A percentile compares a stretch with the other conserved stretches of the same genome.
These are phyloP conservation scores for Suillus variegatus DNA, from an alignment of 768 basidiomycete species.

Conservation along the genomic window DNA sequence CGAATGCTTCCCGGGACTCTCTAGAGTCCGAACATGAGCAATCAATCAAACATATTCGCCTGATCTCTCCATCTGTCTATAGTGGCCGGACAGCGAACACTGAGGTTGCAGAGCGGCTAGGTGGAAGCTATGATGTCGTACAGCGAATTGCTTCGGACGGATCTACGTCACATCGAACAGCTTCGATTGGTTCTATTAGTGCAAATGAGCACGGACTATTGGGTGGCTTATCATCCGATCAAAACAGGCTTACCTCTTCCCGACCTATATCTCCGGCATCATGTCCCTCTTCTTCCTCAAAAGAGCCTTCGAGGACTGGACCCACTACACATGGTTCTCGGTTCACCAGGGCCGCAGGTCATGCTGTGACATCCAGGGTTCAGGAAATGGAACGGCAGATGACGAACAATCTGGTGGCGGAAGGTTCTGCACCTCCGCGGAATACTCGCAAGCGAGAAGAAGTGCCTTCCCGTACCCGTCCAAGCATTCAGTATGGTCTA, in stretches of 20 bases:
- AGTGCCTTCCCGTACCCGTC: constrained; percentile 38
- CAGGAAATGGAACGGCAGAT: constrained; percentile 58
- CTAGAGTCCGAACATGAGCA: constrained; percentile 16
- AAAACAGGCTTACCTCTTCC: constrained; percentile 15
- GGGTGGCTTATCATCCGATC: constrained; percentile 9
- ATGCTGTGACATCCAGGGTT: constrained; percentile 51
- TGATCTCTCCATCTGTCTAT: constrained; percentile 48
- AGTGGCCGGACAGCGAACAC: constrained; percentile 67
- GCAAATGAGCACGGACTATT: constrained; percentile 21
- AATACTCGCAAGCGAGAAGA: constrained; percentile 48
- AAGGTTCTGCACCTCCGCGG: constrained; percentile 29
- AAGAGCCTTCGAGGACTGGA: constrained; percentile 5
- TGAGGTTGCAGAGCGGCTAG: constrained; percentile 65
- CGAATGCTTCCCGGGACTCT: constrained; percentile 16
- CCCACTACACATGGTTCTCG: not conserved
- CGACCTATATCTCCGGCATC: constrained; percentile 14
- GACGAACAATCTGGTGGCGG: constrained; percentile 54
- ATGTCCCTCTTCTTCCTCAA: constrained; percentile 1
- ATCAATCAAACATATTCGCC: constrained; percentile 30
- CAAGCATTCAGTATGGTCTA: constrained; percentile 62
- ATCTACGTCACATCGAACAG: constrained; percentile 25
- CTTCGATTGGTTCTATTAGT: constrained; percentile 27
- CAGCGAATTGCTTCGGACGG: constrained; percentile 44
- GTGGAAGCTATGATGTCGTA: constrained; percentile 67
- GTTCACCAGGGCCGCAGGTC: constrained; percentile 13